Percentiles rank a stretch among this genome's conserved stretches.
phyloP scores from a whole-genome alignment of 2,329 filamentous ascomycete genomes.

The Epichloe sp. region DNA sequence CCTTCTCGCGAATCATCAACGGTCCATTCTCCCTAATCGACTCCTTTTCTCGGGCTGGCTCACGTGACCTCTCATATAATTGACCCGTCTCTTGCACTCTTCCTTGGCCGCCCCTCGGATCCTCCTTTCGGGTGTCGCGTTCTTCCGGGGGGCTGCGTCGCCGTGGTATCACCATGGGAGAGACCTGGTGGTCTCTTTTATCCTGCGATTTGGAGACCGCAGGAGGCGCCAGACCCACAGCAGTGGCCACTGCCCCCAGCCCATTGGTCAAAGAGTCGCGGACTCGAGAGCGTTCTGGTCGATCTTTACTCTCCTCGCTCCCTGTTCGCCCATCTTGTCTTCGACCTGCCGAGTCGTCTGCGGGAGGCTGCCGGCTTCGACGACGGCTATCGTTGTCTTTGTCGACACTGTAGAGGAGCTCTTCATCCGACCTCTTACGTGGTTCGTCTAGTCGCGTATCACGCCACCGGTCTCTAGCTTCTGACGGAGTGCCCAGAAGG shows the following conservation, averaged over 20 bases:
- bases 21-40: neutral
- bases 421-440: conserved; percentile 19
- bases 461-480: conserved; percentile 26
- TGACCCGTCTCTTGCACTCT: conserved; percentile 8
- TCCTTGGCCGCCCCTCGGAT: conserved; percentile 9
- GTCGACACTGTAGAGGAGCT: conserved; percentile 15
- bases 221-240: conserved; percentile 29
- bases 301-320: conserved; percentile 17
- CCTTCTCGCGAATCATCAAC: conserved; percentile 2
- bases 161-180: conserved; percentile 12
- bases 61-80: conserved; percentile 4
- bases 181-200: conserved; percentile 22
- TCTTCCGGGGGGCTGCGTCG: conserved; percentile 23
- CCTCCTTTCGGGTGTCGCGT: conserved; percentile 12
- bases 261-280: conserved; percentile 36
- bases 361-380: conserved; percentile 11
- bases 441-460: conserved; percentile 17
- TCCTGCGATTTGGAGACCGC: conserved; percentile 24
- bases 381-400: conserved; percentile 17
- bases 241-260: conserved; percentile 34
- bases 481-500: conserved; percentile 23
- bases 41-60: conserved; percentile 1
- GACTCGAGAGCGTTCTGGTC: conserved; percentile 28
- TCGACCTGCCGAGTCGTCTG: conserved; percentile 17
- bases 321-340: conserved; percentile 18